These are phyloP conservation scores for Globisporangium polare DNA, from an alignment of 352 stramenopile genomes.

Conservation along the genomic window DNA sequence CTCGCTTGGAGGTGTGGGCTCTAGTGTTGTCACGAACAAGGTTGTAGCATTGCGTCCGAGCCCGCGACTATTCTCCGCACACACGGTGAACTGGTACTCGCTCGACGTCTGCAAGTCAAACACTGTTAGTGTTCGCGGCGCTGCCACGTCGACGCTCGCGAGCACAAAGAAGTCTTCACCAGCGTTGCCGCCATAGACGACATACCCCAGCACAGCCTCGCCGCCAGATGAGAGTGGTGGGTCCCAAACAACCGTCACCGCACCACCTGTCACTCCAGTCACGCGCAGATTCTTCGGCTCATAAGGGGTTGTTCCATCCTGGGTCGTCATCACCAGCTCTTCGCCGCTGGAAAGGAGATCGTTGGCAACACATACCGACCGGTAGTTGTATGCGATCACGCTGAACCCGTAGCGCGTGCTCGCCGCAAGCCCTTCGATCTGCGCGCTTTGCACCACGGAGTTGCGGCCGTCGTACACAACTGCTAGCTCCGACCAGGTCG, in stretches of 20 bases:
- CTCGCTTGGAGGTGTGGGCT: slow-evolving; percentile 23
- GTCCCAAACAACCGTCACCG: slow-evolving; percentile 43
- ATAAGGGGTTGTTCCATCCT: slow-evolving; percentile 31
- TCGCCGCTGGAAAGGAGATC: slow-evolving; percentile 25
- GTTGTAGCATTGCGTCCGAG: slow-evolving; percentile 30
- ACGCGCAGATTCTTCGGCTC: slow-evolving; percentile 34
- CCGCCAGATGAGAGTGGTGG: slow-evolving; percentile 35
- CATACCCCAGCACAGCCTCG: slow-evolving; percentile 25
- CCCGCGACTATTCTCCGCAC: slow-evolving; percentile 34
- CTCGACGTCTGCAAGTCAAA: slow-evolving; percentile 25
- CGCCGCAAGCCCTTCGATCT: slow-evolving; percentile 27
- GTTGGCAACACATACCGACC: slow-evolving; percentile 29
- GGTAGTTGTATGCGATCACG: slow-evolving; percentile 40
- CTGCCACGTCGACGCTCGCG: slow-evolving; percentile 7
- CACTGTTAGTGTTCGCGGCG: slow-evolving; percentile 15
- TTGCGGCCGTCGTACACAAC: slow-evolving; percentile 38
- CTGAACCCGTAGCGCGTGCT: slow-evolving; percentile 50
- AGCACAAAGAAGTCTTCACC: slow-evolving; percentile 14
- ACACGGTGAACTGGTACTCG: slow-evolving; percentile 33
- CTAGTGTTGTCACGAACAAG: slow-evolving; percentile 25
- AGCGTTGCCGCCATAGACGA: slow-evolving; percentile 19
- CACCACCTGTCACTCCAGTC: slow-evolving; percentile 30
- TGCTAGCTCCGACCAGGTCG: slow-evolving; percentile 25
- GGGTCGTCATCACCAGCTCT: slow-evolving; percentile 33
- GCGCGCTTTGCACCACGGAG: slow-evolving; percentile 17